Conservation (phyloP, 257 asterid genomes). For the Thymus mandschuricus region DNA sequence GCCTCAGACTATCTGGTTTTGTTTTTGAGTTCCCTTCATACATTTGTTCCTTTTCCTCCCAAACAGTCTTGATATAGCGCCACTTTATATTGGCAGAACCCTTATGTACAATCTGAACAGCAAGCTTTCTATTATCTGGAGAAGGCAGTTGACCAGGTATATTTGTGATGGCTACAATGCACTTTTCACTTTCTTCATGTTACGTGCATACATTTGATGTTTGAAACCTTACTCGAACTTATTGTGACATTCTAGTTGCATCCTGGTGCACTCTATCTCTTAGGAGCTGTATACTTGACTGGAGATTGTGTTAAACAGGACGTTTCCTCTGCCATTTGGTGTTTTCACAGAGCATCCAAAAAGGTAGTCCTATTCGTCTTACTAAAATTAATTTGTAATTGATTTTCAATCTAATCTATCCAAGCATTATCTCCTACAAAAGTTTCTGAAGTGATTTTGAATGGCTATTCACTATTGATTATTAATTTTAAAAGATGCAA, state of each 20-base stretch:
- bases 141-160: slow-evolving; percentile 92
- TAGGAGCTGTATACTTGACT: slow-evolving; percentile 87
- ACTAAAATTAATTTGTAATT: slow-evolving; percentile 13
- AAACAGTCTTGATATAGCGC: not conserved
- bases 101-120: slow-evolving; percentile 82
- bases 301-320: slow-evolving; percentile 96
- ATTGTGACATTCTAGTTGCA: slow-evolving; percentile 61
- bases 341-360: slow-evolving; percentile 94
- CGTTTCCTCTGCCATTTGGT: slow-evolving; percentile 86
- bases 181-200: slow-evolving; percentile 12
- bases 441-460: slow-evolving; percentile 5
- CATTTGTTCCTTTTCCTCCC: slow-evolving; percentile 2
- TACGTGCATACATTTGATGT: slow-evolving; percentile 11
- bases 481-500: not conserved
- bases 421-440: too few relatives aligned
- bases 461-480: not conserved
- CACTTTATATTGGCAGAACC: slow-evolving; percentile 53
- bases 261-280: slow-evolving; percentile 92
- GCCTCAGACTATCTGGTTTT: not conserved
- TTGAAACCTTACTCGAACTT: slow-evolving; percentile 28
- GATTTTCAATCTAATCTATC: slow-evolving; percentile 18
- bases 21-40: not conserved
- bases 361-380: slow-evolving; percentile 55
- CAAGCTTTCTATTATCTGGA: slow-evolving; percentile 85
- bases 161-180: not conserved